Base-by-base conservation (phyloP, 345 rosid genomes). In the Eucalyptus grandis region DNA sequence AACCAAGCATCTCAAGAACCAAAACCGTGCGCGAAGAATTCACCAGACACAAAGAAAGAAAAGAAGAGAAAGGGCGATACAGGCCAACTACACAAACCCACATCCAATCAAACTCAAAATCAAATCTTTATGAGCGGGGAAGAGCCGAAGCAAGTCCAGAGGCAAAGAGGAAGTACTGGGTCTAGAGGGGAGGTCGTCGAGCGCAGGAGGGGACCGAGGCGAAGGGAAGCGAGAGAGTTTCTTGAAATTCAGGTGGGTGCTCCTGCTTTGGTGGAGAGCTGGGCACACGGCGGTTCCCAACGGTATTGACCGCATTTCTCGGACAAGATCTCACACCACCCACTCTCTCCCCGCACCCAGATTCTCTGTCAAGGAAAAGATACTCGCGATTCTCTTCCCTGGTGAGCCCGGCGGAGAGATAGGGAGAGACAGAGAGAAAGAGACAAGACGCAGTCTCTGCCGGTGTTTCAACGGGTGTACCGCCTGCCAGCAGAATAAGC, bases 221-320 rank as follows among this genome's bases (percentile, higher is more conserved):
- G 94, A 89, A 30, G 92, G 91, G 89, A 83, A 88, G 86, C 50
- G 67, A 81, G 92, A 86, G 86, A 67, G 91, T 88, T 89, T 92
- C 82, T 91, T 90, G 90, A 90, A 90, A 90, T 87, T 89, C 92
- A 92, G 88, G 89, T 89, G 89, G 89, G 90, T 85, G 77, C 87
- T 49, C 34, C 88, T 89, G 91, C 81, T 77, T 19, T 11, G 77
- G 72, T 30, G 90, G 14, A 49, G 90, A 88, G 82, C 92, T 54
- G 95, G 92, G 77, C 92, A 94, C 16, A 92, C 92, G 89, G 97
- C 72, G 89, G 93, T 88, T 92, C 96, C 98, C 87, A 96, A 93
- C 88, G 95, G 94, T 85, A 94, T 88, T 89, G 97, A 94, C 96
- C 93, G 93, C 99, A 97, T 96, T 91, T 93, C 93, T 85, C 69